phyloP scores from a whole-genome alignment of 495 filamentous ascomycete genomes.

The Schizothecium vesticola region DNA sequence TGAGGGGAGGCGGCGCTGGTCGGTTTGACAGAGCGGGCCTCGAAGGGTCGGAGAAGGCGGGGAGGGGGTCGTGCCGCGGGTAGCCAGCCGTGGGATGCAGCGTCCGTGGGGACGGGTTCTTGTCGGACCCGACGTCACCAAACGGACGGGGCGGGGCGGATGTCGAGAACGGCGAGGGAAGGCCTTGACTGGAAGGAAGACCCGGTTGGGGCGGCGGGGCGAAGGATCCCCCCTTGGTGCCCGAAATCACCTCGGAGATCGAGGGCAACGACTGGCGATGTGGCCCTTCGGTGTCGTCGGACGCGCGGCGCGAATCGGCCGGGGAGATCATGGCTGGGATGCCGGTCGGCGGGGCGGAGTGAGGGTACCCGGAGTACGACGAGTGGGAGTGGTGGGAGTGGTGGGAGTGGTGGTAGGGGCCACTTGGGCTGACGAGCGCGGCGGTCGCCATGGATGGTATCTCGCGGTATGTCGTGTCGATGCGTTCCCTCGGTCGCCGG shows the following conservation, averaged over 20 bases:
- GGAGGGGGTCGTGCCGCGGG: conserved; percentile 25
- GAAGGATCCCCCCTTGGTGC: conserved; percentile 32
- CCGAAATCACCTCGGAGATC: conserved; percentile 44
- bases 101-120: conserved; percentile 31
- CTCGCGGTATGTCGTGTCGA: conserved; percentile 35
- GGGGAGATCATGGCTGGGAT: conserved; percentile 44
- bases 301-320: conserved; percentile 38
- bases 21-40: conserved; percentile 23
- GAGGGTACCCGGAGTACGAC: conserved; percentile 34
- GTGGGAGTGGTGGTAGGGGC: conserved; percentile 38
- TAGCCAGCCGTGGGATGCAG: conserved; percentile 27
- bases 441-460: conserved; percentile 44
- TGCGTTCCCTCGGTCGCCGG: conserved; percentile 31
- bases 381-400: conserved; percentile 7
- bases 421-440: conserved; percentile 41
- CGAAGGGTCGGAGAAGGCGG: conserved; percentile 32
- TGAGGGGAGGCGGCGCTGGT: conserved; percentile 29
- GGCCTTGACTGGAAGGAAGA: conserved; percentile 18
- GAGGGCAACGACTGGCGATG: conserved; percentile 47
- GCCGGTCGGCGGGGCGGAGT: conserved; percentile 28
- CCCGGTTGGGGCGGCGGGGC: conserved; percentile 31
- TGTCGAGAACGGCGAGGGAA: conserved; percentile 32
- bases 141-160: conserved; percentile 23
- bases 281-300: conserved; percentile 35
- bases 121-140: conserved; percentile 25